Evolutionary conservation across 2,329 filamentous ascomycete species (phyloP).

Genomic region (Ilyonectria destructans): DNA sequence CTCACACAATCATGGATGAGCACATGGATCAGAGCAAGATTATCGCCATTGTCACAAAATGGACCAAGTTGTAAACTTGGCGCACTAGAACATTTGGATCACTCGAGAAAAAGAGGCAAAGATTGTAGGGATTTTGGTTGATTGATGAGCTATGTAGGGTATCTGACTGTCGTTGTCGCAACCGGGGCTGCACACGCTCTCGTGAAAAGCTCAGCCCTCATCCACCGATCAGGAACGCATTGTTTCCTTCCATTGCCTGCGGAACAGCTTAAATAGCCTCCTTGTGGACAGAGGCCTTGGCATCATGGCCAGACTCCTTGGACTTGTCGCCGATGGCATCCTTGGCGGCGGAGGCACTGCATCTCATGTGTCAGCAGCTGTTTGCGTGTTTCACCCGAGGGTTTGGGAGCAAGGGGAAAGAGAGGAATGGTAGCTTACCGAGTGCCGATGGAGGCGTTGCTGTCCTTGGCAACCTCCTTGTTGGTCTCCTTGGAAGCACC

Average conservation of each 20-base stretch:
- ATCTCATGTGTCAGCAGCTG: constrained; percentile 34
- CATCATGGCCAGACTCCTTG: constrained; percentile 58
- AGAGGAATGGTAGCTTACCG: constrained; percentile 59
- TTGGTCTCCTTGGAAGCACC: constrained; percentile 78
- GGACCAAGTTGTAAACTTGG: not conserved
- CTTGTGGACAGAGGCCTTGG: constrained; percentile 62
- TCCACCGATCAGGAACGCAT: constrained; percentile 25
- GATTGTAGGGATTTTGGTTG: constrained; percentile 24
- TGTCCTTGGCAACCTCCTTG: constrained; percentile 79
- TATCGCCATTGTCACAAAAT: not conserved
- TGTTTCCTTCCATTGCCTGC: constrained; percentile 5
- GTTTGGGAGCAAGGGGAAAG: fast-evolving
- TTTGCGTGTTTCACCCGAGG: too few relatives aligned
- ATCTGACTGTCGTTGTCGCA: constrained; percentile 43
- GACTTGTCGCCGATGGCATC: constrained; percentile 65
- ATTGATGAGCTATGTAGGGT: constrained; percentile 45
- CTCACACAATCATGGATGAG: not conserved
- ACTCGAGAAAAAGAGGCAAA: not conserved
- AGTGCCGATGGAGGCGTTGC: constrained; percentile 66
- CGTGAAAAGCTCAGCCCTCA: constrained; percentile 14
- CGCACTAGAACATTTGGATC: too few relatives aligned
- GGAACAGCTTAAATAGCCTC: constrained; percentile 53
- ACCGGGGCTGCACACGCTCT: constrained; percentile 20
- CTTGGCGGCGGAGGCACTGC: constrained; percentile 65
- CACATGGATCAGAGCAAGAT: not conserved